A percentile compares a stretch with the other conserved stretches of the same genome.
Conservation (phyloP, 768 basidiomycete genomes). For the Leccinum imitatum region DNA sequence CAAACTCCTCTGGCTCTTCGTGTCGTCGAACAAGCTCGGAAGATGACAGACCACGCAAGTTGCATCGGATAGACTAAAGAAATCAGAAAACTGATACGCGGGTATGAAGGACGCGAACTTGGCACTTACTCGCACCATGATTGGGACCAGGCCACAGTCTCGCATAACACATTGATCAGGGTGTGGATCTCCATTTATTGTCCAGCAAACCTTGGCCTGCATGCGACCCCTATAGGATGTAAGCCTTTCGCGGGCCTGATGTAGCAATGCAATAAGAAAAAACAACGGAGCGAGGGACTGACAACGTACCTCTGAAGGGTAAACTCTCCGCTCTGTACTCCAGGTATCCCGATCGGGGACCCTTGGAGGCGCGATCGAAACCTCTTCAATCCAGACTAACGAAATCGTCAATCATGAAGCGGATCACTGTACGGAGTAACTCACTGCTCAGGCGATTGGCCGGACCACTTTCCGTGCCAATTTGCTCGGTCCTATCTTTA, state of each 20-base stretch:
- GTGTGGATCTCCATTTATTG: slow-evolving; percentile 63
- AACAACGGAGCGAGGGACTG: not conserved
- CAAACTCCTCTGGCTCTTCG: slow-evolving; percentile 98
- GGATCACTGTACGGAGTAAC: slow-evolving; percentile 30
- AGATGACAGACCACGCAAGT: slow-evolving; percentile 82
- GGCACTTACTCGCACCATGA: slow-evolving; percentile 90
- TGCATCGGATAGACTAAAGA: slow-evolving; percentile 83
- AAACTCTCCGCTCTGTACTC: slow-evolving; percentile 74
- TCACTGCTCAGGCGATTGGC: slow-evolving; percentile 75
- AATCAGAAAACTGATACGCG: slow-evolving; percentile 1
- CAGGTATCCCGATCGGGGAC: slow-evolving; percentile 80
- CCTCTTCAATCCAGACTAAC: slow-evolving; percentile 90
- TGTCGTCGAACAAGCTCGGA: slow-evolving; percentile 84
- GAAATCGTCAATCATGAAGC: slow-evolving; percentile 7
- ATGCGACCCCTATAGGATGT: slow-evolving; percentile 91
- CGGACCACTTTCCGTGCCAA: slow-evolving; percentile 51
- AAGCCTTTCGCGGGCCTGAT: slow-evolving; percentile 87
- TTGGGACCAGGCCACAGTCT: slow-evolving; percentile 90
- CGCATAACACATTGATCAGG: slow-evolving; percentile 63
- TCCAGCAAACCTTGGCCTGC: slow-evolving; percentile 85
- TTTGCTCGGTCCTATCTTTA: slow-evolving; percentile 46
- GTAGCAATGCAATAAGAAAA: slow-evolving; percentile 10
- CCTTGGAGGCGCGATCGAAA: slow-evolving; percentile 81
- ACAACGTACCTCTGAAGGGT: slow-evolving; percentile 77
- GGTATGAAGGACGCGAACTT: not conserved